Percentiles rank a stretch among this genome's conserved stretches.
Conservation (phyloP, 371 early-diverging fungal genomes). For the Apophysomyces trapeziformis region DNA sequence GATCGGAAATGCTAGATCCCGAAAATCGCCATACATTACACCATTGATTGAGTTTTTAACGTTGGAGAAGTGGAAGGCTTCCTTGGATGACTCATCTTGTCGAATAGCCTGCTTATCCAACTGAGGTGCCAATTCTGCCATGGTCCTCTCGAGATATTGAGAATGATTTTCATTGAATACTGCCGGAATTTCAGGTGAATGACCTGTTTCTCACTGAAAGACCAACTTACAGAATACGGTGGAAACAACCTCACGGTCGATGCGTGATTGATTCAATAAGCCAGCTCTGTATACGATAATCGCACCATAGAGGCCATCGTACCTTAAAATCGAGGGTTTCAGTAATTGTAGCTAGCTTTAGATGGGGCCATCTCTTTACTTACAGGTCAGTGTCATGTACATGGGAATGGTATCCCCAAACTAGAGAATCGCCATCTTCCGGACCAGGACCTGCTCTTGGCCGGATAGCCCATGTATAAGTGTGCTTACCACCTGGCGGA, state of each 20-base stretch:
- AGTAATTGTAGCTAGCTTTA: neutral
- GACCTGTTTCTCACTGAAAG: neutral
- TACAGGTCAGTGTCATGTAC: conserved; percentile 47
- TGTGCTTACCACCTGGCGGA: conserved; percentile 38
- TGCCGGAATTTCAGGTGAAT: conserved; percentile 4
- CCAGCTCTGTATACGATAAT: conserved; percentile 52
- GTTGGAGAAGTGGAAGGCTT: conserved; percentile 25
- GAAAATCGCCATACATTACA: conserved; percentile 27
- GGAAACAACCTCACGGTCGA: conserved; percentile 39
- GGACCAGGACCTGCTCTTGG: conserved; percentile 54
- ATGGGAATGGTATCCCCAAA: conserved; percentile 62
- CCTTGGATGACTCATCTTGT: conserved; percentile 8
- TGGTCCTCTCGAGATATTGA: conserved; percentile 35
- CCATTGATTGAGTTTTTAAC: conserved; percentile 45
- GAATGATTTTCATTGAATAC: conserved; percentile 47
- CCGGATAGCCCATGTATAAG: conserved; percentile 51
- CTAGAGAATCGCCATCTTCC: conserved; percentile 43
- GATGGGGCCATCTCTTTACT: conserved; percentile 1
- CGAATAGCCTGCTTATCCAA: conserved; percentile 14
- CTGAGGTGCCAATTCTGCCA: conserved; percentile 19
- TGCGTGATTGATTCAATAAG: conserved; percentile 20
- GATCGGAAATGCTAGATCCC: conserved; percentile 27
- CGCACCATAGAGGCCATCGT: conserved; percentile 53
- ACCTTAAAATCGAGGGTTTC: conserved; percentile 18
- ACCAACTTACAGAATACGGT: conserved; percentile 37